Conservation (phyloP, 306 rosid species). For the Alnus glutinosa region DNA sequence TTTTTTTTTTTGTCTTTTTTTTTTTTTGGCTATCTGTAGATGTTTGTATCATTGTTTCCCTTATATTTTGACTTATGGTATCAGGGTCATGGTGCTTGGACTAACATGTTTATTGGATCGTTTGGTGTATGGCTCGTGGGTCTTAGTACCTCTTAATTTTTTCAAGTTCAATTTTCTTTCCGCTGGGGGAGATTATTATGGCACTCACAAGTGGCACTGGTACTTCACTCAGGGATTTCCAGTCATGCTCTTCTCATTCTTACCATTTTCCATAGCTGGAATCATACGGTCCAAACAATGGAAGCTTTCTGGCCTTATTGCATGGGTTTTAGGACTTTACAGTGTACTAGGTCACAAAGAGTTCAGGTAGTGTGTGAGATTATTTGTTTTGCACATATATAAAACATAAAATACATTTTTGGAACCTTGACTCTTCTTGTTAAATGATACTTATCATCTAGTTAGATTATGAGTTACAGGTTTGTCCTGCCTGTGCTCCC, state of each 20-base stretch:
- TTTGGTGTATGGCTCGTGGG: conserved; percentile 79
- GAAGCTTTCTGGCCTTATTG: conserved; percentile 80
- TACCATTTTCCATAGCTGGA: conserved; percentile 84
- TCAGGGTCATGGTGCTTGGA: conserved; percentile 80
- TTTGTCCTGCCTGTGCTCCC: conserved; percentile 97
- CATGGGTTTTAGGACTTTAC: conserved; percentile 82
- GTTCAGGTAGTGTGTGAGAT: conserved; percentile 64
- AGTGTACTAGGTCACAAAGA: conserved; percentile 92
- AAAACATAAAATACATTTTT: conserved; percentile 21
- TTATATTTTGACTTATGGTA: conserved; percentile 21
- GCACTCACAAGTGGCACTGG: conserved; percentile 99
- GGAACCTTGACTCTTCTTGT: conserved; percentile 22
- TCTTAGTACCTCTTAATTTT: conserved; percentile 85
- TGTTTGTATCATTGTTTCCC: conserved; percentile 4
- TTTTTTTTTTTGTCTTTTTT: neutral
- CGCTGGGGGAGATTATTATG: conserved; percentile 94
- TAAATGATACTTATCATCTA: conserved; percentile 22
- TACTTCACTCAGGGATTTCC: conserved; percentile 92
- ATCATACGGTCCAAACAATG: conserved; percentile 68
- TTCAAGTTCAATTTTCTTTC: conserved; percentile 90
- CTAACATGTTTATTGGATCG: conserved; percentile 68
- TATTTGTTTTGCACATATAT: conserved; percentile 10
- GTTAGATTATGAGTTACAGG: conserved; percentile 44
- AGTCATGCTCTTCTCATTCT: conserved; percentile 73
- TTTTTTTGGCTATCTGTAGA: conserved; percentile 1